Evolutionary conservation across 768 basidiomycete genomes (phyloP), one percentile per base, ranked within the genome.

Genomic region (Amanita subjunquillea): DNA sequence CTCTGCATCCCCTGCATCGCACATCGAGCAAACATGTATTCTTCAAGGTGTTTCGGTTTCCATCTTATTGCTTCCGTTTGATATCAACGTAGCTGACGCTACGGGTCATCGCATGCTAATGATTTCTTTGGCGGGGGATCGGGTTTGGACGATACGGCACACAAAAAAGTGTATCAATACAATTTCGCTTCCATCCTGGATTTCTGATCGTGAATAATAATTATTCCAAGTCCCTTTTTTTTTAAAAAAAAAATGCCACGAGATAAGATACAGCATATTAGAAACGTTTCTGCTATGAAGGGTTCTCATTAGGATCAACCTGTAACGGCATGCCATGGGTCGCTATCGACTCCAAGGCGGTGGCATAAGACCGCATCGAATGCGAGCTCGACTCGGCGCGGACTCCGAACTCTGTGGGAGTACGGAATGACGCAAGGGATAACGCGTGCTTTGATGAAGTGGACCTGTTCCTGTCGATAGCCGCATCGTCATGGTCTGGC

Each of bases 291-390:
- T 34, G 12, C 13, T 34, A 34, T 34, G 13, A 13, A 34, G 34
- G 13, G 13, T 34, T 13, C 4, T 13, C 12, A 13, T 13, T 34
- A 13, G 34, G 10, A 34, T 34, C 7, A 13, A 7, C 34, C 13
- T 12, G 34, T 4, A 5, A 9, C 13, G 34, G 32, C 32, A 32
- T 12, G 9, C 15, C 32, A 27, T 30, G 50, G 1, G 22, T 4
- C 4, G 55, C 37, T 50, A 71, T 52, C 3, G 66, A 62, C 44
- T 69, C 68, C 1, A 51, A 52, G 1, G 69, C 69, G 7, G 69
- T 71, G 2, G 67, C 67, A 54, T 62, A 71, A 2, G 67, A 65
- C 25, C 60, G 59, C 27, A 60, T 51, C 10, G 68, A 66, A 49
- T 62, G 63, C 6, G 62, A 57, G 41, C 63, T 66, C 15, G 60